phyloP scores from a whole-genome alignment of 352 stramenopile genomes.

The Phytophthora lateralis region DNA sequence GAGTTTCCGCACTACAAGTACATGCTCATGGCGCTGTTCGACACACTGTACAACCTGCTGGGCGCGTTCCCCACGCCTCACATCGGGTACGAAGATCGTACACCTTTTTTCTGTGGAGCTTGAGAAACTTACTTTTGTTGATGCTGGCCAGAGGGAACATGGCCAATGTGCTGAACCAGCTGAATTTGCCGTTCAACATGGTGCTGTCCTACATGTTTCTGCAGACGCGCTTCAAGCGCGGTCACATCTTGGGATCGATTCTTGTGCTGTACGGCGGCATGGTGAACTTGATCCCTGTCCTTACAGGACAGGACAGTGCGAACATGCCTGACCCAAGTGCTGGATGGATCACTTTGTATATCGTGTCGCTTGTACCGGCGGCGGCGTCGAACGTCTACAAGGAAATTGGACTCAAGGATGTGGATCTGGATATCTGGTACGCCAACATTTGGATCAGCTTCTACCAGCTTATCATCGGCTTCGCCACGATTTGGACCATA shows the following conservation, averaged over 20 bases:
- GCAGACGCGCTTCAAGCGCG: conserved; percentile 79
- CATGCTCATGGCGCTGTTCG: conserved; percentile 85
- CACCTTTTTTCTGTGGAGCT: not conserved
- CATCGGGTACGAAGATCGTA: conserved; percentile 62
- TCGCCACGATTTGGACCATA: conserved; percentile 80
- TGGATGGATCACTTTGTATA: conserved; percentile 82
- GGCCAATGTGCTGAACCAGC: conserved; percentile 84
- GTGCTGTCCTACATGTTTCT: conserved; percentile 81
- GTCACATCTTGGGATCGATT: conserved; percentile 84
- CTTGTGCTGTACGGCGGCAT: conserved; percentile 86
- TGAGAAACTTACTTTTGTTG: conserved; percentile 2
- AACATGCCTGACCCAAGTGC: conserved; percentile 80
- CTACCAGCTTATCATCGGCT: conserved; percentile 81
- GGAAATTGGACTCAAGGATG: conserved; percentile 88
- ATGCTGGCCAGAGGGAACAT: conserved; percentile 68
- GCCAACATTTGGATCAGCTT: conserved; percentile 86
- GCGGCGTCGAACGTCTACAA: conserved; percentile 89
- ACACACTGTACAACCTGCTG: conserved; percentile 85
- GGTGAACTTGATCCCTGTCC: conserved; percentile 82
- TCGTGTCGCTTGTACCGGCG: conserved; percentile 70
- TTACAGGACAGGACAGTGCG: conserved; percentile 64
- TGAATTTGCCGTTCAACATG: conserved; percentile 91
- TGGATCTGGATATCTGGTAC: conserved; percentile 90
- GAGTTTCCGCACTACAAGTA: conserved; percentile 89
- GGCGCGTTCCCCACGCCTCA: conserved; percentile 84